These are phyloP conservation scores for Cladophialophora yegresii DNA, from an alignment of 2,329 filamentous ascomycete genomes.

Conservation along the genomic window DNA sequence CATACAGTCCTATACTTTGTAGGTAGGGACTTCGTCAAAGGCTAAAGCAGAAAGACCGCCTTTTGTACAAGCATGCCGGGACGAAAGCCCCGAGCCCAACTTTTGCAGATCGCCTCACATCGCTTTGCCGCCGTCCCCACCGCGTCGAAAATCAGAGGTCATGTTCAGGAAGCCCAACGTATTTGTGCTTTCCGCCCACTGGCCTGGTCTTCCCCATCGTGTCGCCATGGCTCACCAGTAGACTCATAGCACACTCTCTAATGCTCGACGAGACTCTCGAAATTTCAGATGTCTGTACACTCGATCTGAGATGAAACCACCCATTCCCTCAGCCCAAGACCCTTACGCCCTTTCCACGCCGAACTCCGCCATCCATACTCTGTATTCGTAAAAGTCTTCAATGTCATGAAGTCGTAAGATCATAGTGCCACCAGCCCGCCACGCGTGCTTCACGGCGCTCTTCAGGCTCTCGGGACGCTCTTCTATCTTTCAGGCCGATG, in stretches of 20 bases:
- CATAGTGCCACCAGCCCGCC: conserved; percentile 8
- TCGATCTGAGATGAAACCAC: neutral
- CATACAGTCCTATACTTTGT: neutral
- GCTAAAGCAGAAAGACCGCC: neutral
- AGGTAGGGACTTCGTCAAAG: neutral
- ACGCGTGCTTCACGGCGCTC: neutral
- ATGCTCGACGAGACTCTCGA: neutral
- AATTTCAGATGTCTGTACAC: neutral
- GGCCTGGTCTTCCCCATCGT: neutral
- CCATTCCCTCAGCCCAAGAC: neutral
- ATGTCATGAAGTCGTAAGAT: conserved; percentile 12
- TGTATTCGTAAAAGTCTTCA: conserved; percentile 13
- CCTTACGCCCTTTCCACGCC: neutral
- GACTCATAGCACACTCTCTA: neutral
- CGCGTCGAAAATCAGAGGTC: neutral
- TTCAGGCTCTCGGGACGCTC: neutral
- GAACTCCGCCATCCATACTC: conserved; percentile 3
- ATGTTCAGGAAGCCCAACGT: neutral
- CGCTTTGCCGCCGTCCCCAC: neutral
- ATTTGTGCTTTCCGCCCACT: neutral
- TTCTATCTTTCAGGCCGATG: neutral
- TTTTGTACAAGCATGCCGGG: neutral
- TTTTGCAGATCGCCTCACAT: neutral
- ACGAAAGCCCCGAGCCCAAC: neutral
- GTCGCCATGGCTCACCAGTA: neutral